phyloP scores from a whole-genome alignment of 2,329 filamentous ascomycete genomes.

The Fusarium duplospermum region DNA sequence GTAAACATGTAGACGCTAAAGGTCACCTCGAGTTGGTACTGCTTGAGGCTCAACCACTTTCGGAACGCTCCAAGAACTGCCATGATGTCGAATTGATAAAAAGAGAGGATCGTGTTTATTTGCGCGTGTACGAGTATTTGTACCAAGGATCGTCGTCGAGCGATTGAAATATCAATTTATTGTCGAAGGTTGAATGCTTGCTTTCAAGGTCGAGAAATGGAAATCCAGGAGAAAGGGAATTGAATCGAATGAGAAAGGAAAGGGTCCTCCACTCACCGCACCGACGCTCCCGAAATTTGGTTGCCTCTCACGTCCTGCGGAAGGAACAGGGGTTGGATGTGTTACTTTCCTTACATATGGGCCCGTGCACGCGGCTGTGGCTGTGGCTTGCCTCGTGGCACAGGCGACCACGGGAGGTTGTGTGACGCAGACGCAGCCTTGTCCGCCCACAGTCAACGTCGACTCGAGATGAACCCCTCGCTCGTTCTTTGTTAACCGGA shows the following conservation, averaged over 20 bases:
- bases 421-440: constrained; percentile 20
- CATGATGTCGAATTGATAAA: constrained; percentile 32
- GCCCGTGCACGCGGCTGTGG: background rate
- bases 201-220: background rate
- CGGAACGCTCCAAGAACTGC: constrained; percentile 67
- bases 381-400: constrained; percentile 33
- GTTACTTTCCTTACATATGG: background rate
- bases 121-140: background rate
- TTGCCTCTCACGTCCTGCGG: constrained; percentile 10
- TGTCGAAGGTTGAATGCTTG: background rate
- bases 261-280: constrained; percentile 26
- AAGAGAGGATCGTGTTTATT: background rate
- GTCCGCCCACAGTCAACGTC: constrained; percentile 10
- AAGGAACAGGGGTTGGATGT: background rate
- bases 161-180: background rate
- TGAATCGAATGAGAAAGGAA: constrained; percentile 17
- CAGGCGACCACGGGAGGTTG: background rate
- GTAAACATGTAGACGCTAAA: constrained; percentile 98
- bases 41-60: constrained; percentile 92
- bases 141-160: background rate
- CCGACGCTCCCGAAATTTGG: constrained; percentile 37
- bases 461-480: constrained; percentile 11
- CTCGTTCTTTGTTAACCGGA: background rate
- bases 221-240: constrained; percentile 30
- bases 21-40: constrained; percentile 98